These are phyloP conservation scores for Chrysopogon serrulatus DNA, from an alignment of 176 grass and related monocot species.

Conservation along the genomic window DNA sequence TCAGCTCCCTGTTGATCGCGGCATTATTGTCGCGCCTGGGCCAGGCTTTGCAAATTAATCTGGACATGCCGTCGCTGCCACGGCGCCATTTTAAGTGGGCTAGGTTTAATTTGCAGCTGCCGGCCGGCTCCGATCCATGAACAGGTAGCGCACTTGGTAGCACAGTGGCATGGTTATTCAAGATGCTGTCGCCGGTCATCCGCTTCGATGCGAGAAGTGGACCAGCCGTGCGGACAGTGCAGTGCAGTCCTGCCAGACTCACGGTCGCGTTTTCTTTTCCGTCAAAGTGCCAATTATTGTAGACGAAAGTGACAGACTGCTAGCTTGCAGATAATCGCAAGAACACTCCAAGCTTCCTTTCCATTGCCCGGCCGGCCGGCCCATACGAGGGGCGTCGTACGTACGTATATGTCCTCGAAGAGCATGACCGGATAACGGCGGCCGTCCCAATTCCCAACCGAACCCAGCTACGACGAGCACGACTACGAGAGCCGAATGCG, in stretches of 20 bases:
- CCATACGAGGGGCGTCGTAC: background rate
- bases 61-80: background rate
- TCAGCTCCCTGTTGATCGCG: conserved; percentile 14
- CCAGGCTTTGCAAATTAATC: background rate
- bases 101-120: background rate
- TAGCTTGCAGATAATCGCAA: background rate
- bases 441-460: background rate
- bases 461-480: background rate
- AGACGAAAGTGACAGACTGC: background rate
- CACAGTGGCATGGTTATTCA: background rate
- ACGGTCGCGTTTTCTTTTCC: background rate
- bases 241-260: background rate
- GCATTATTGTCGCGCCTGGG: background rate
- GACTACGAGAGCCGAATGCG: background rate
- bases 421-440: conserved; percentile 8
- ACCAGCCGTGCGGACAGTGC: background rate
- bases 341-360: background rate
- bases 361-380: background rate
- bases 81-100: background rate
- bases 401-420: background rate
- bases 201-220: background rate
- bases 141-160: background rate
- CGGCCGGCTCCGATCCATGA: background rate
- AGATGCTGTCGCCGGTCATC: background rate
- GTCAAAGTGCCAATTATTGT: background rate